These are phyloP conservation scores for Epipyxis sp. DNA, from an alignment of 108 stramenopile genomes.

Conservation along the genomic window DNA sequence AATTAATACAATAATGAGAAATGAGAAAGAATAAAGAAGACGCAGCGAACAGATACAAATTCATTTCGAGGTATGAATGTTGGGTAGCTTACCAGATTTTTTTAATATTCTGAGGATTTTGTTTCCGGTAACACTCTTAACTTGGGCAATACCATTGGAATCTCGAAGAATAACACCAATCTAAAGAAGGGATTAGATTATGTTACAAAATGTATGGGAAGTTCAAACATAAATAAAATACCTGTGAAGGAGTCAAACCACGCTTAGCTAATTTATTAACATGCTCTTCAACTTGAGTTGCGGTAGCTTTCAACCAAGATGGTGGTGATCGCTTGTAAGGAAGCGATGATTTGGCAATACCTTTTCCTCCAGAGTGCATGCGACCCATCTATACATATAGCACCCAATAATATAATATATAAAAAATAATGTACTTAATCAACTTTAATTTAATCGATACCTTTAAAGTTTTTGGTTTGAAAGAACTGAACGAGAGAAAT, in stretches of 20 bases:
- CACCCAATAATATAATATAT: too few species aligned
- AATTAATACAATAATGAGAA: too few species aligned
- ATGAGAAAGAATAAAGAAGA: too few species aligned
- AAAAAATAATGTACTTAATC: too few species aligned
- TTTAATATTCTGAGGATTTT: conserved; percentile 99
- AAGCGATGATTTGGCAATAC: conserved; percentile 94
- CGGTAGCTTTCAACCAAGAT: conserved; percentile 89
- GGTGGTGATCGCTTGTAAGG: conserved; percentile 99
- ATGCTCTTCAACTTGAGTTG: conserved; percentile 88
- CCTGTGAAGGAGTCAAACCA: conserved; percentile 98
- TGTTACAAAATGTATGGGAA: conserved; percentile 56
- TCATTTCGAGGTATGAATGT: too few species aligned
- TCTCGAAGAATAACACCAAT: conserved; percentile 33
- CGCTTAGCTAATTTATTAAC: conserved; percentile 99
- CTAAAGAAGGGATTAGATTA: not conserved
- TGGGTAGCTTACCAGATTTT: conserved; percentile 58
- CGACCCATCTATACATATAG: conserved; percentile 29
- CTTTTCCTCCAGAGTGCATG: conserved; percentile 93
- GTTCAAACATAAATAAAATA: conserved; percentile 97
- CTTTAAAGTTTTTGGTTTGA: too few species aligned
- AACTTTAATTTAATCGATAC: too few species aligned
- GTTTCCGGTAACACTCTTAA: conserved; percentile 91
- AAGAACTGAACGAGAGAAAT: too few species aligned
- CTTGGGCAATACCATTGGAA: conserved; percentile 58
- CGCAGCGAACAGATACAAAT: too few species aligned